Base-by-base conservation (phyloP, 257 asterid species). In the Eucommia ulmoides region DNA sequence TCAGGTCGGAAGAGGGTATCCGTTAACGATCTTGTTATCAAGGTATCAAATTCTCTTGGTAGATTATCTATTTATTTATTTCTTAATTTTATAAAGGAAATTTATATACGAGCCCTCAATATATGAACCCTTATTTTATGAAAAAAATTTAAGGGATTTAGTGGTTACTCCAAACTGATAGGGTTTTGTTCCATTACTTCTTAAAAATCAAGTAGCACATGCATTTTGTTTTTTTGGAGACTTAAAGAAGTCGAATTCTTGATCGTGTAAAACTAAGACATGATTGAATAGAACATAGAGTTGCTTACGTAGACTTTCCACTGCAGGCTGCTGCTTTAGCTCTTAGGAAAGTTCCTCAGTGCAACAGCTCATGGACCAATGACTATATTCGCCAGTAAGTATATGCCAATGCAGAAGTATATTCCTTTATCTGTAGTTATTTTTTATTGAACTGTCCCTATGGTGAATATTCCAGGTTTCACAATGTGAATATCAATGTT, bases 281-380 rank as follows among this genome's bases (percentile, higher is more conserved):
- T n/a, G n/a, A n/a, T n/a, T n/a, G n/a, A n/a, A n/a, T n/a, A n/a
- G n/a, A n/a, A n/a, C n/a, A n/a, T n/a, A n/a, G n/a, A n/a, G n/a
- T n/a, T n/a, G 16, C 1, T 35, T 35, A 15, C 3, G 16, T 11
- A 4, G 44, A 3, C 11, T 3, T 35, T 64, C 24, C 53, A 45
- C 54, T 67, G 74, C 76, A 88, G 97, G 97, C 97, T 65, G 91
- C 96, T 68, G 99, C 99, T 65, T 72, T 91, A 82, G 99, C 99
- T 65, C 95, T 91, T 61, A 71, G 73, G 51, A 86, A 79, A 75
- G 97, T 91, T 63, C 99, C 99, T 45, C 94, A 82, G 46, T 84
- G 94, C 60, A 91, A 91, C 62, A 86, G 99, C 74, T 91, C 99
- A 18, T 86, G 99, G 99, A 91, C 93, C 57, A 78, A 83, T 53